phyloP scores from a whole-genome alignment of 768 basidiomycete species.

The Kondoa malvinella region DNA sequence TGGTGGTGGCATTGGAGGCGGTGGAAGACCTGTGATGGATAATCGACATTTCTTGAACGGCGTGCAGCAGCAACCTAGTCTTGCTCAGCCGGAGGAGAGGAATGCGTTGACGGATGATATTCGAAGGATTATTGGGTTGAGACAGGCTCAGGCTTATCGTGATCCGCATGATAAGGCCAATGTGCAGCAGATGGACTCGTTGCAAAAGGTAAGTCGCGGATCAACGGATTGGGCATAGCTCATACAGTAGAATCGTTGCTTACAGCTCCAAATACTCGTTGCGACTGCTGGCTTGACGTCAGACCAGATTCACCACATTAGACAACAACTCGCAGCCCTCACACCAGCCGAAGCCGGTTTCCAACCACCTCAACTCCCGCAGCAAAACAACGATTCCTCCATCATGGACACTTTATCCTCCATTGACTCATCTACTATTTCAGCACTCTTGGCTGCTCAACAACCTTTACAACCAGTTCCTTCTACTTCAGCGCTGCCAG shows the following conservation, averaged over 20 bases:
- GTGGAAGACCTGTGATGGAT: not conserved
- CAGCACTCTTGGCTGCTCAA: constrained; percentile 30
- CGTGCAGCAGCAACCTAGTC: not conserved
- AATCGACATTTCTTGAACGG: not conserved
- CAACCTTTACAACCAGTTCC: constrained; percentile 20
- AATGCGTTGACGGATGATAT: not conserved
- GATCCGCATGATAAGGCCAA: constrained; percentile 32
- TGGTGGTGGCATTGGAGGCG: constrained; percentile 4
- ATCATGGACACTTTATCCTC: constrained; percentile 24
- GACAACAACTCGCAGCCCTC: constrained; percentile 29
- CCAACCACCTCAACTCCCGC: not conserved
- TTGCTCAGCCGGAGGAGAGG: not conserved
- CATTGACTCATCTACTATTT: constrained; percentile 28
- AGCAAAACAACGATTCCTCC: constrained; percentile 30
- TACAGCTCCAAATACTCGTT: constrained; percentile 30
- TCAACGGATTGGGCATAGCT: not conserved
- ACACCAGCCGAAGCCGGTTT: constrained; percentile 11
- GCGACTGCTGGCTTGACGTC: constrained; percentile 44
- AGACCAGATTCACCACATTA: constrained; percentile 31
- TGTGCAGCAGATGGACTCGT: constrained; percentile 54
- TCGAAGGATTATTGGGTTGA: not conserved
- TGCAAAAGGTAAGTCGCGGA: constrained; percentile 52
- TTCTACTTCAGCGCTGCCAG: constrained; percentile 23
- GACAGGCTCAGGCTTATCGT: not conserved
- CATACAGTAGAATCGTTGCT: no score